Percentiles rank a stretch among this genome's conserved stretches.
phyloP scores from a whole-genome alignment of 129 eudicot species.

The Glebionis coronaria region DNA sequence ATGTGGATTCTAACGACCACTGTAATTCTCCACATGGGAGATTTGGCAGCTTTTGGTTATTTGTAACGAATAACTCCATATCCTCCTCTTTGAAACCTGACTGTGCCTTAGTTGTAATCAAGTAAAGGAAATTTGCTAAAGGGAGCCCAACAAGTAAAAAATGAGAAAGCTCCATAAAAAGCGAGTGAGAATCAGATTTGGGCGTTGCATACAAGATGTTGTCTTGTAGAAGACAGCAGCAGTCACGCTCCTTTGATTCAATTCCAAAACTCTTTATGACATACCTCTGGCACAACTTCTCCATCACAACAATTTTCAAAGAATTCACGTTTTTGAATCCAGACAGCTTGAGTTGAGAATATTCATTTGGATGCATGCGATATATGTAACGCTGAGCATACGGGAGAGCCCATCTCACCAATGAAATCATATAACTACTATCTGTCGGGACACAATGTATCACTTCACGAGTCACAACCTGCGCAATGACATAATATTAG shows the following conservation, averaged over 20 bases:
- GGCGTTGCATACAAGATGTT: conserved; percentile 54
- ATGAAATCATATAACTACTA: conserved; percentile 41
- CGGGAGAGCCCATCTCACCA: conserved; percentile 78
- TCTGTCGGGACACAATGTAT: conserved; percentile 59
- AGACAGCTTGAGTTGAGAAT: conserved; percentile 50
- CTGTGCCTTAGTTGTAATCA: conserved; percentile 77
- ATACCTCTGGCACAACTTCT: conserved; percentile 57
- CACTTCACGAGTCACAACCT: conserved; percentile 82
- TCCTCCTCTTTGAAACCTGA: conserved; percentile 81
- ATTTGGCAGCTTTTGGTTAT: conserved; percentile 66
- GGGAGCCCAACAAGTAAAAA: conserved; percentile 49
- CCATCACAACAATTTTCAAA: conserved; percentile 57
- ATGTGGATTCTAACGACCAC: conserved; percentile 50
- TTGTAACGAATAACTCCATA: conserved; percentile 59
- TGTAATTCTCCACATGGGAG: conserved; percentile 63
- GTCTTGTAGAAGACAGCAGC: conserved; percentile 63
- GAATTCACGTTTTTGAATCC: conserved; percentile 32
- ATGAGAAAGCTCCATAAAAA: conserved; percentile 74
- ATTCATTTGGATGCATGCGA: conserved; percentile 50
- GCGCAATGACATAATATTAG: too few relatives aligned
- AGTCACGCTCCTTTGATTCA: conserved; percentile 55
- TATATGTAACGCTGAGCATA: conserved; percentile 78
- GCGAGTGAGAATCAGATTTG: conserved; percentile 62
- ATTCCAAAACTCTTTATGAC: conserved; percentile 40
- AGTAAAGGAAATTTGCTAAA: conserved; percentile 84